Conservation (phyloP, 202 grass and related monocot genomes). For the Schoenoplectus tabernaemontani region DNA sequence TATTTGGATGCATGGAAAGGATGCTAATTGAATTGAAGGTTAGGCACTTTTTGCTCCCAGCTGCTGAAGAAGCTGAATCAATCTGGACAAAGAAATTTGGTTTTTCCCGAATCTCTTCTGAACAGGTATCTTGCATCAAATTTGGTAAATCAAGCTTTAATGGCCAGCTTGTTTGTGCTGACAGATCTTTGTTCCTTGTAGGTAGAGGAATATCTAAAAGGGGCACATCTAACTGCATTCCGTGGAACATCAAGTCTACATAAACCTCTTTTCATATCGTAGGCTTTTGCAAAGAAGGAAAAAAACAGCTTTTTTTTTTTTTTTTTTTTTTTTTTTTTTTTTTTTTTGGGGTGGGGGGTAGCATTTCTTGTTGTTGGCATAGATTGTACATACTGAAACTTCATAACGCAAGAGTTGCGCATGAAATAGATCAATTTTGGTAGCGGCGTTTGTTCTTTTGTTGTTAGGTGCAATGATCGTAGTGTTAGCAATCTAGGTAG, state of each 20-base stretch:
- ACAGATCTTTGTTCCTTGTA: conserved; percentile 29
- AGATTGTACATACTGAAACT: conserved; percentile 25
- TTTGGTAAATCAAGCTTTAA: not conserved
- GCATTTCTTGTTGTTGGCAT: conserved; percentile 38
- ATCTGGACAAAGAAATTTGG: conserved; percentile 97
- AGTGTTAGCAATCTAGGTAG: not conserved
- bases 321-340: too few relatives aligned
- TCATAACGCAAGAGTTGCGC: not conserved
- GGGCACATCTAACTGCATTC: conserved; percentile 63
- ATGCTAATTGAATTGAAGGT: conserved; percentile 53
- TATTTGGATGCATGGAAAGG: conserved; percentile 73
- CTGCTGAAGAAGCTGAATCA: conserved; percentile 83
- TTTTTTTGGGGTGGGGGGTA: too few relatives aligned
- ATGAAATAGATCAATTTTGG: conserved; percentile 18
- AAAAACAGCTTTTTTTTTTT: conserved; percentile 18
- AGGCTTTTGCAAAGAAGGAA: not conserved
- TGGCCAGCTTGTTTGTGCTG: not conserved
- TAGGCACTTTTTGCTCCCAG: conserved; percentile 78
- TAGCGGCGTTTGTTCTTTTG: conserved; percentile 2
- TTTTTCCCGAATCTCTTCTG: conserved; percentile 57
- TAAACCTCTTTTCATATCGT: conserved; percentile 40
- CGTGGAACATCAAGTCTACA: conserved; percentile 68
- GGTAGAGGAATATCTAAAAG: conserved; percentile 59
- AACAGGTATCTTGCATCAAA: conserved; percentile 30
- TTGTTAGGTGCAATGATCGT: not conserved